Conservation (phyloP, 164 flowering plant genomes). For the Akebia trifoliata region DNA sequence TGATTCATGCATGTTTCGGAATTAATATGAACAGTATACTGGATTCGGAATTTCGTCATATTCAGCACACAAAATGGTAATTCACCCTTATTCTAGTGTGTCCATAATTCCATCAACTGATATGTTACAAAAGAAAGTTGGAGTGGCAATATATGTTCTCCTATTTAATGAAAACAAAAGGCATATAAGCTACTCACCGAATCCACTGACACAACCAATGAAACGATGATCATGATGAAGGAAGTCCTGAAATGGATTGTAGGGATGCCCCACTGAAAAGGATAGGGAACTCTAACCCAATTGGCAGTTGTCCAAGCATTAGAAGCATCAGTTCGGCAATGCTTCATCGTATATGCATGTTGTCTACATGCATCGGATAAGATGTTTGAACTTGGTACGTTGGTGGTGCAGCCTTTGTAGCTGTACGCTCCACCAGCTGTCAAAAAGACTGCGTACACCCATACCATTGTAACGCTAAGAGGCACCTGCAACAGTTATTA, state of each 20-base stretch:
- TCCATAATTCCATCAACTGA: no score
- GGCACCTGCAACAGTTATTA: constrained; percentile 62
- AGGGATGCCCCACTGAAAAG: constrained; percentile 95
- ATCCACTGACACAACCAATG: constrained; percentile 72
- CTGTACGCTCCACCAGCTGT: constrained; percentile 88
- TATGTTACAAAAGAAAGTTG: no score
- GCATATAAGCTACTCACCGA: constrained; percentile 55
- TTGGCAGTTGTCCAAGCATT: constrained; percentile 72
- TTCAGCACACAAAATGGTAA: no score
- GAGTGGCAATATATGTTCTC: no score
- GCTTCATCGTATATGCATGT: constrained; percentile 85
- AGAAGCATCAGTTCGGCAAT: constrained; percentile 89
- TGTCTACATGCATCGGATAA: constrained; percentile 59
- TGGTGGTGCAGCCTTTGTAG: constrained; percentile 72
- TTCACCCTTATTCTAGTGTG: no score
- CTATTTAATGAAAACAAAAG: no score
- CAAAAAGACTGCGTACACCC: constrained; percentile 85
- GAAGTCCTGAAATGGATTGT: constrained; percentile 69
- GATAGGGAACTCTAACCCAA: constrained; percentile 88
- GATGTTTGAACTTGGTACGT: constrained; percentile 76
- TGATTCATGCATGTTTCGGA: no score
- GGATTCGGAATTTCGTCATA: no score
- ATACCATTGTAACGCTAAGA: constrained; percentile 58
- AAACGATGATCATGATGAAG: constrained; percentile 67
- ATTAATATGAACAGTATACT: no score